These are phyloP conservation scores for Jackrogersella minutella DNA, from an alignment of 495 filamentous ascomycete species.

Conservation along the genomic window DNA sequence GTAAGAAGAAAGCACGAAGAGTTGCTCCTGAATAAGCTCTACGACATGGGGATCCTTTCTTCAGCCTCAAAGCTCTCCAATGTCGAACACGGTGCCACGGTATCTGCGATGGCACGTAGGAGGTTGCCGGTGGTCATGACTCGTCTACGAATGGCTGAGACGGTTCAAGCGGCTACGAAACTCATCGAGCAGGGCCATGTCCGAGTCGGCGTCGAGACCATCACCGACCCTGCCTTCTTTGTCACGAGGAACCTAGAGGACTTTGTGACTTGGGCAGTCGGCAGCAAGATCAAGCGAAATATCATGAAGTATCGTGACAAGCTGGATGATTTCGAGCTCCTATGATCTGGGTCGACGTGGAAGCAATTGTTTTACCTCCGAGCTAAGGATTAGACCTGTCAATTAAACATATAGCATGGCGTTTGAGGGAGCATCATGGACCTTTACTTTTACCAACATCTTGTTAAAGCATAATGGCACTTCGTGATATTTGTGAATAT, in stretches of 20 bases:
- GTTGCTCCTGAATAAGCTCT: conserved; percentile 85
- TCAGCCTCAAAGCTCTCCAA: conserved; percentile 76
- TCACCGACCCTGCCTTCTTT: conserved; percentile 83
- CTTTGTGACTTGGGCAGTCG: conserved; percentile 96
- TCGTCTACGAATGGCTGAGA: conserved; percentile 86
- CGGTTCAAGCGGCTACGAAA: conserved; percentile 78
- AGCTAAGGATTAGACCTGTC: background rate
- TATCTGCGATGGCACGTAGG: conserved; percentile 81
- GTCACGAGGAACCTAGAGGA: conserved; percentile 90
- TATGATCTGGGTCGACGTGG: conserved; percentile 53
- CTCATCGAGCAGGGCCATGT: conserved; percentile 97
- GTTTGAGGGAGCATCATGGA: too few species aligned
- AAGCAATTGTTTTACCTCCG: background rate
- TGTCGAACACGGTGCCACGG: conserved; percentile 87
- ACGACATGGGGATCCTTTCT: conserved; percentile 86
- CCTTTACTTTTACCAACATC: too few species aligned
- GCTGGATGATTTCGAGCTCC: conserved; percentile 94
- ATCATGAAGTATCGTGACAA: conserved; percentile 94
- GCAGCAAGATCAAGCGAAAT: conserved; percentile 94
- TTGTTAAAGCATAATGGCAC: too few species aligned
- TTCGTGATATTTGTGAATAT: too few species aligned
- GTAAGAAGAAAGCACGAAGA: conserved; percentile 81
- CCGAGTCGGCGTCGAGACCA: conserved; percentile 87
- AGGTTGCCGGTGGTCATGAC: conserved; percentile 88
- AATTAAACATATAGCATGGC: conserved; percentile 27